Evolutionary conservation across 768 basidiomycete species (phyloP).

Genomic region (Boletus pseudopeckii): DNA sequence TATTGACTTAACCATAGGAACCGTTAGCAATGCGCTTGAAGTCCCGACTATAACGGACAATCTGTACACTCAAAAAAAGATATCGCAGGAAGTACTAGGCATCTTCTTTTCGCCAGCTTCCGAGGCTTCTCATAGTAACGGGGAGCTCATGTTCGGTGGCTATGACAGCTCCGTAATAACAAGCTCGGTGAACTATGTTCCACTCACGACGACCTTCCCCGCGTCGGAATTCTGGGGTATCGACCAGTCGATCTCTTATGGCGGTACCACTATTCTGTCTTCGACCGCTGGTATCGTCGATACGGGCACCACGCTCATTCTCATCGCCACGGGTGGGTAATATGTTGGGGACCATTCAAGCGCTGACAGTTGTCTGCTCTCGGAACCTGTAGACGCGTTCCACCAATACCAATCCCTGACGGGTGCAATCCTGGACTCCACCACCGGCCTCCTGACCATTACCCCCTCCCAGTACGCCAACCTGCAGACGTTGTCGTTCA

Average conservation of each 20-base stretch:
- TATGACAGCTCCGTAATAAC: constrained; percentile 16
- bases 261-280: constrained; percentile 18
- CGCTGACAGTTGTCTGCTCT: no score
- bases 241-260: constrained; percentile 31
- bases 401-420: constrained; percentile 21
- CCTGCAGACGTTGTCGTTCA: constrained; percentile 24
- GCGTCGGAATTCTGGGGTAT: constrained; percentile 31
- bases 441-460: constrained; percentile 27
- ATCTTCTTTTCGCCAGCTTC: constrained; percentile 32
- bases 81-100: constrained; percentile 28
- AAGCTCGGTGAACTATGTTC: constrained; percentile 17
- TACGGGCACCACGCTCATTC: constrained; percentile 30
- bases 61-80: constrained; percentile 29
- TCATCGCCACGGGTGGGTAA: constrained; percentile 20
- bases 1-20: constrained; percentile 28
- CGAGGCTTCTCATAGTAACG: constrained; percentile 15
- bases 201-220: constrained; percentile 22
- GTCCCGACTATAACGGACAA: constrained; percentile 37
- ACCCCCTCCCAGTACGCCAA: constrained; percentile 20
- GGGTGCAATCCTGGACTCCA: constrained; percentile 23
- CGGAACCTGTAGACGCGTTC: constrained; percentile 21
- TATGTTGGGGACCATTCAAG: no score
- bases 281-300: constrained; percentile 33
- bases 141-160: constrained; percentile 30
- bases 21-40: constrained; percentile 5